Evolutionary conservation across 1,284 basidiomycete genomes (phyloP).

Genomic region (Puccinia hordei): DNA sequence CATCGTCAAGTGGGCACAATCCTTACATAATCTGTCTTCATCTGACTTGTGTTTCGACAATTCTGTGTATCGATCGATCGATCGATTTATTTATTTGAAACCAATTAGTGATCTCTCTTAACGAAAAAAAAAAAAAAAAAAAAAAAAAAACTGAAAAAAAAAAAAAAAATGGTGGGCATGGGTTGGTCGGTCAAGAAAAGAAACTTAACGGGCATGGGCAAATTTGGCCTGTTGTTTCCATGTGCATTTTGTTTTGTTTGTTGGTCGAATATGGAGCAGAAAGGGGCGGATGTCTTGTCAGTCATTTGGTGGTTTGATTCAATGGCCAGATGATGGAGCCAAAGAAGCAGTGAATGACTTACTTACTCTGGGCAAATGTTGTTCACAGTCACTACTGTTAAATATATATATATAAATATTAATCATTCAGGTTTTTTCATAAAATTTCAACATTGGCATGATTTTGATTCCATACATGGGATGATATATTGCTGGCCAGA

Average conservation of each 20-base stretch:
- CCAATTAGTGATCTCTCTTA: too few species aligned
- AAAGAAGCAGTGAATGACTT: neutral
- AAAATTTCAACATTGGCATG: too few species aligned
- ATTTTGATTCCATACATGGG: too few species aligned
- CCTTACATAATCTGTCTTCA: conserved; percentile 32
- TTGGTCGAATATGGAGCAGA: neutral
- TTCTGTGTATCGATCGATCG: neutral
- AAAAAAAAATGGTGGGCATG: neutral
- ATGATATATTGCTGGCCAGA: too few species aligned
- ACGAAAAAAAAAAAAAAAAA: too few species aligned
- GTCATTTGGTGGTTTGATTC: too few species aligned
- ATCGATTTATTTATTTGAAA: neutral
- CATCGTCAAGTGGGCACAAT: conserved; percentile 30
- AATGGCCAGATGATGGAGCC: neutral
- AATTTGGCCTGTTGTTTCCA: conserved; percentile 7
- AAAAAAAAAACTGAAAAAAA: neutral
- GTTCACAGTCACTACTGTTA: conserved; percentile 21
- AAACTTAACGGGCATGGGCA: conserved; percentile 8
- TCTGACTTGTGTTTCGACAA: conserved; percentile 32
- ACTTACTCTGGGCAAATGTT: neutral
- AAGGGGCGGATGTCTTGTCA: neutral
- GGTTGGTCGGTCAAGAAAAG: neutral
- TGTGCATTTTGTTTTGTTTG: neutral
- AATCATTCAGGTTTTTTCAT: too few species aligned
- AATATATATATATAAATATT: too few species aligned